Base-by-base conservation (phyloP, 2,329 filamentous ascomycete genomes). In the Myriangium duriaei region DNA sequence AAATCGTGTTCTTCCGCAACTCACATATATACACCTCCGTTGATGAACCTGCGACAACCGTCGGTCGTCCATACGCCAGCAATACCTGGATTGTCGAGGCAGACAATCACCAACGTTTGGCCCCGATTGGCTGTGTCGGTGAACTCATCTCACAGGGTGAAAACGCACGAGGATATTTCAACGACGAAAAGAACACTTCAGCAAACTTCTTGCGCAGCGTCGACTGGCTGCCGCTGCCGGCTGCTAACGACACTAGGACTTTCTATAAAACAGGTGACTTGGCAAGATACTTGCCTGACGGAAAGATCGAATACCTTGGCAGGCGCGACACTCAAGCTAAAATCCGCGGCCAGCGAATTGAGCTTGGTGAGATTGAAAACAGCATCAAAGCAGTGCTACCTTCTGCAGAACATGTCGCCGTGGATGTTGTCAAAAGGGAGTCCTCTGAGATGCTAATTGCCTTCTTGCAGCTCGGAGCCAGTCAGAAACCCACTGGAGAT, bases 251-350 rank as follows among this genome's bases (percentile, higher is more conserved):
- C 4, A 4, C 14, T 30, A 24, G 35, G 10, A 10, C 26, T n/a
- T 58, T 92, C 0, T 36, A 36, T n/a, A 19, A 26, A 4, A 28
- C 34, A 3, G 39, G 32, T 70, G 32, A 72, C 66, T 44, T 71
- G 65, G 1, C 82, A 0, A 69, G 82, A 13, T 71, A 91, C 61
- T 69, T 92, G 6, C 65, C 76, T 0, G 79, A 88, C 50, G 79
- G 80, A 0, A 79, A 76, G 0, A 63, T 92, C 6, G 57, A 80
- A 4, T 81, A 86, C 28, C 56, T 73, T 6, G 80, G 81, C 11
- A 71, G 81, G 14, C 42, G 43, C 31, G 45, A 47, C 30, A 41
- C 30, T 4, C 47, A 50, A 26, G 37, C 46, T 18, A 50, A 51
- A 34, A 33, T 51, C 28, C 31, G 40, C 10, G 49, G 47, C 4